phyloP scores from a whole-genome alignment of 2,329 filamentous ascomycete genomes.

The Rutstroemia sp. region DNA sequence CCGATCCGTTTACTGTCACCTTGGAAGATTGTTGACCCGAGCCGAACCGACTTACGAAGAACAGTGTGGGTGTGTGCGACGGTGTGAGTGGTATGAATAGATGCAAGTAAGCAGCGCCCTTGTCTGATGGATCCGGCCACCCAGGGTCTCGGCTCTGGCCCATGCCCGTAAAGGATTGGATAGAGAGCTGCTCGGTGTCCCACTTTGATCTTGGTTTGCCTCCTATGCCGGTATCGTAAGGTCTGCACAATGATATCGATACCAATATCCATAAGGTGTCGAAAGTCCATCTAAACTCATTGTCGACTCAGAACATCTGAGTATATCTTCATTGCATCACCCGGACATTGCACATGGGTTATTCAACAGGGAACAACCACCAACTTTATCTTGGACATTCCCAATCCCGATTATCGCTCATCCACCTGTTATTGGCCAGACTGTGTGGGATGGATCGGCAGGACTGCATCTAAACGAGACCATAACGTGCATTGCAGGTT shows the following conservation, averaged over 20 bases:
- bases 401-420: neutral
- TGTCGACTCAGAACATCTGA: neutral
- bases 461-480: conserved; percentile 4
- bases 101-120: too few species aligned
- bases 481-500: conserved; percentile 3
- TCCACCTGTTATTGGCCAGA: neutral
- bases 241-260: neutral
- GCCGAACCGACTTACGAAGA: too few species aligned
- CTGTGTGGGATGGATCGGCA: conserved; percentile 3
- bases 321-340: conserved; percentile 5
- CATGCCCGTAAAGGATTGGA: too few species aligned
- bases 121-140: too few species aligned
- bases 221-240: too few species aligned
- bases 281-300: neutral
- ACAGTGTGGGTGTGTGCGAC: too few species aligned
- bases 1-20: too few species aligned
- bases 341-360: neutral
- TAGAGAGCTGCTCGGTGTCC: too few species aligned
- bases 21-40: too few species aligned
- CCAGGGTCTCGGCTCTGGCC: too few species aligned
- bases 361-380: neutral
- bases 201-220: too few species aligned
- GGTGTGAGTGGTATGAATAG: too few species aligned
- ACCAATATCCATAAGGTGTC: neutral
- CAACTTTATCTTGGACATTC: neutral